phyloP scores from a whole-genome alignment of 345 rosid genomes.

The Tarenaya hassleriana region DNA sequence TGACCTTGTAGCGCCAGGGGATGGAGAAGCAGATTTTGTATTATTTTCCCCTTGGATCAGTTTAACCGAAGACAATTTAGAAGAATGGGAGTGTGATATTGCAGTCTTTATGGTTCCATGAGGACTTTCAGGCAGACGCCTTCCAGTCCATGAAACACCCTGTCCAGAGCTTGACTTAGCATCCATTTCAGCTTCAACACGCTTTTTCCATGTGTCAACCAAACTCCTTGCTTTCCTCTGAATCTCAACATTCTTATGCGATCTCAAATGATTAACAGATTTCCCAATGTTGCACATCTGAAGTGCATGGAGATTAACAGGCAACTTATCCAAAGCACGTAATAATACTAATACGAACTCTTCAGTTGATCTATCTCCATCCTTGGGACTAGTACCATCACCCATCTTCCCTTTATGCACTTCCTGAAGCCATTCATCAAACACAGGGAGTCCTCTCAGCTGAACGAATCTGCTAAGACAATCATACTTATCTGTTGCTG shows the following conservation, averaged over 20 bases:
- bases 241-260: slow-evolving; percentile 72
- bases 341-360: slow-evolving; percentile 70
- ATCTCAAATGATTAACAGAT: slow-evolving; percentile 80
- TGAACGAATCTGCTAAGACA: slow-evolving; percentile 76
- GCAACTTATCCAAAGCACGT: slow-evolving; percentile 85
- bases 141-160: slow-evolving; percentile 59
- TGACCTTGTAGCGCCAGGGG: slow-evolving; percentile 53
- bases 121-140: slow-evolving; percentile 49
- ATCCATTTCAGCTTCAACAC: slow-evolving; percentile 96
- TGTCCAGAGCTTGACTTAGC: slow-evolving; percentile 59
- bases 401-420: slow-evolving; percentile 82
- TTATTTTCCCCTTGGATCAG: slow-evolving; percentile 43
- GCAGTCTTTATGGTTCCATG: slow-evolving; percentile 56
- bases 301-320: slow-evolving; percentile 83
- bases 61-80: slow-evolving; percentile 54
- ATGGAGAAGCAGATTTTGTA: slow-evolving; percentile 42
- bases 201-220: slow-evolving; percentile 95
- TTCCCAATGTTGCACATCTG: slow-evolving; percentile 86
- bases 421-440: slow-evolving; percentile 98
- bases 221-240: slow-evolving; percentile 85
- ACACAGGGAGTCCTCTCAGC: slow-evolving; percentile 70
- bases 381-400: slow-evolving; percentile 57
- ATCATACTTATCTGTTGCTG: slow-evolving; percentile 71
- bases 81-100: slow-evolving; percentile 44
- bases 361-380: slow-evolving; percentile 55